These are phyloP conservation scores for Xerocomus brunneocitrinus DNA, from an alignment of 768 basidiomycete species.

Conservation along the genomic window DNA sequence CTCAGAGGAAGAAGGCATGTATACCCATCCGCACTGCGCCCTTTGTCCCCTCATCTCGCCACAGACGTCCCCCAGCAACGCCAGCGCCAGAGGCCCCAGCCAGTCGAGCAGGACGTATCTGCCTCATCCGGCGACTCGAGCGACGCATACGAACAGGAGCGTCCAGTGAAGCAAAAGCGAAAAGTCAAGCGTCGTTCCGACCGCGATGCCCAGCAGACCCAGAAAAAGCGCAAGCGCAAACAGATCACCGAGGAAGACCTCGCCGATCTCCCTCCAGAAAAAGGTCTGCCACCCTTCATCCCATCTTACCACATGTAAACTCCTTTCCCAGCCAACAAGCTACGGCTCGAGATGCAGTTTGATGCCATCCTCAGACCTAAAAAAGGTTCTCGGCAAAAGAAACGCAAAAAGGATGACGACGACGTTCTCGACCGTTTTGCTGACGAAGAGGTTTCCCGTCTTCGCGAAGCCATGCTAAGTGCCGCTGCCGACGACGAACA, in stretches of 20 bases:
- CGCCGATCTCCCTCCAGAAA: slow-evolving; percentile 67
- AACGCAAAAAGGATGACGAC: slow-evolving; percentile 75
- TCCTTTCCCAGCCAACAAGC: slow-evolving; percentile 56
- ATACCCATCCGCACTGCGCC: not conserved
- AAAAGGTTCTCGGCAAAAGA: slow-evolving; percentile 56
- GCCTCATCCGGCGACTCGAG: slow-evolving; percentile 40
- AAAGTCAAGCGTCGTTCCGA: slow-evolving; percentile 36
- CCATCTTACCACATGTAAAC: not conserved
- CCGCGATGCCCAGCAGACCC: slow-evolving; percentile 27
- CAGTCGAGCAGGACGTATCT: slow-evolving; percentile 34
- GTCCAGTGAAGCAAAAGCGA: slow-evolving; percentile 23
- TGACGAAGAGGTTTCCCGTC: slow-evolving; percentile 85
- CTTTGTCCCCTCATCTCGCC: slow-evolving; percentile 1
- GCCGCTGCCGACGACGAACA: slow-evolving; percentile 84
- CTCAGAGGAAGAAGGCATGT: slow-evolving; percentile 56
- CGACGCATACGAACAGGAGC: slow-evolving; percentile 50
- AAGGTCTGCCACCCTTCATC: slow-evolving; percentile 45
- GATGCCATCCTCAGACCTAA: slow-evolving; percentile 85
- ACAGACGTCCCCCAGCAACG: slow-evolving; percentile 43
- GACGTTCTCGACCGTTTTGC: slow-evolving; percentile 83
- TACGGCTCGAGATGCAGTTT: slow-evolving; percentile 76
- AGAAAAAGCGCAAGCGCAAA: slow-evolving; percentile 57
- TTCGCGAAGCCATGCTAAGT: slow-evolving; percentile 82
- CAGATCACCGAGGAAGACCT: slow-evolving; percentile 61
- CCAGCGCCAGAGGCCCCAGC: slow-evolving; percentile 29